Evolutionary conservation across 805 yeast genomes (phyloP).

Genomic region (Starmera caribaea): DNA sequence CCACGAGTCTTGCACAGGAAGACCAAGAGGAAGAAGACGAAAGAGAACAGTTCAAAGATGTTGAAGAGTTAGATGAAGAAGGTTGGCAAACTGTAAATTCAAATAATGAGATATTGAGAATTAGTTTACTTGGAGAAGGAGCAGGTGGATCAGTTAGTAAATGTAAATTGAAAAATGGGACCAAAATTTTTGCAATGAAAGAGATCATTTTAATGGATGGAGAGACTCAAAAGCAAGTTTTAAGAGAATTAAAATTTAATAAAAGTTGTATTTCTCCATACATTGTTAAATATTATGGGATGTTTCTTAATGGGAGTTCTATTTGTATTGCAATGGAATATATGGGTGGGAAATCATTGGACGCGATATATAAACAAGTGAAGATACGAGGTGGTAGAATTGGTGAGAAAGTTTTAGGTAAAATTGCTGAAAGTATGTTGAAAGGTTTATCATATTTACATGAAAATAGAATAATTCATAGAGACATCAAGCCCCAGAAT

Average conservation of each 20-base stretch:
- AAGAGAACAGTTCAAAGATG: slow-evolving; percentile 21
- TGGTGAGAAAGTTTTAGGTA: slow-evolving; percentile 88
- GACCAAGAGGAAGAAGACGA: background rate
- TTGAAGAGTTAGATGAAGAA: slow-evolving; percentile 53
- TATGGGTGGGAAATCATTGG: slow-evolving; percentile 89
- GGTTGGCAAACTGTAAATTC: slow-evolving; percentile 65
- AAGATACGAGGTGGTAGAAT: slow-evolving; percentile 71
- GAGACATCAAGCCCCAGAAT: slow-evolving; percentile 95
- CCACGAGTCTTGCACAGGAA: too few relatives aligned
- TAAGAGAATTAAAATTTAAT: slow-evolving; percentile 86
- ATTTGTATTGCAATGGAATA: slow-evolving; percentile 95
- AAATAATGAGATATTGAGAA: slow-evolving; percentile 50
- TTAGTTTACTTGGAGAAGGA: slow-evolving; percentile 84
- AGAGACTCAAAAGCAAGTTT: slow-evolving; percentile 79
- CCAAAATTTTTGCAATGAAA: slow-evolving; percentile 73
- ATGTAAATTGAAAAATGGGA: slow-evolving; percentile 52
- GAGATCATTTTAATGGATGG: slow-evolving; percentile 32
- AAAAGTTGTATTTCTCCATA: slow-evolving; percentile 71
- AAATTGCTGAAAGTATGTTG: slow-evolving; percentile 78
- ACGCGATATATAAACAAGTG: slow-evolving; percentile 79
- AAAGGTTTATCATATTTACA: slow-evolving; percentile 83
- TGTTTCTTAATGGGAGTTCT: slow-evolving; percentile 71
- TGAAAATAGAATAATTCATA: slow-evolving; percentile 78
- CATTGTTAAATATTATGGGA: slow-evolving; percentile 89
- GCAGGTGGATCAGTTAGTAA: slow-evolving; percentile 86